Evolutionary conservation across 768 basidiomycete species (phyloP).

Genomic region (Pisolithus orientalis): DNA sequence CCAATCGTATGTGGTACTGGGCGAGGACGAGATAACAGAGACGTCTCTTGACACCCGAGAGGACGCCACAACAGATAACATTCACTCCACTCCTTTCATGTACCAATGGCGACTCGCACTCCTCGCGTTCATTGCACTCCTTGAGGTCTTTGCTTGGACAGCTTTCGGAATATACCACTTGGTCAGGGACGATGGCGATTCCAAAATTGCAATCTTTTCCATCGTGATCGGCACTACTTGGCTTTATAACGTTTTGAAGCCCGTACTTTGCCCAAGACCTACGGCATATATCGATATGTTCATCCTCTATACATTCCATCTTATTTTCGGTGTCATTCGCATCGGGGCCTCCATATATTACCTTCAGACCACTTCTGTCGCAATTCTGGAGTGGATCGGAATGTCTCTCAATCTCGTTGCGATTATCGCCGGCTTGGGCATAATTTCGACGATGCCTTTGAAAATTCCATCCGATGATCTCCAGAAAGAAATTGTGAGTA

Average conservation of each 20-base stretch:
- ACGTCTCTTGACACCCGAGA: neutral
- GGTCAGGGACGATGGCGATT: neutral
- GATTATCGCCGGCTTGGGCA: conserved; percentile 35
- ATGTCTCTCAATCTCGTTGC: conserved; percentile 39
- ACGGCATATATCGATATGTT: conserved; percentile 18
- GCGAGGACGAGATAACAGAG: conserved; percentile 1
- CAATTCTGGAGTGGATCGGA: neutral
- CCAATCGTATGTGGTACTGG: neutral
- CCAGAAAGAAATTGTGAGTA: conserved; percentile 53
- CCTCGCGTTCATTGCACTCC: conserved; percentile 9
- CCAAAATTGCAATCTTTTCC: conserved; percentile 1
- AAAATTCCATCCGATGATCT: conserved; percentile 51
- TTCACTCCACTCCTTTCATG: neutral
- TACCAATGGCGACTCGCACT: conserved; percentile 9
- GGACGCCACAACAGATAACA: neutral
- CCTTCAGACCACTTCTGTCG: neutral
- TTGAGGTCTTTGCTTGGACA: conserved; percentile 14
- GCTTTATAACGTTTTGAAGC: conserved; percentile 13
- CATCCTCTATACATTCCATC: conserved; percentile 11
- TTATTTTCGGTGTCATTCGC: conserved; percentile 7
- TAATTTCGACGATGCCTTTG: conserved; percentile 60
- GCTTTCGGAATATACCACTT: conserved; percentile 8
- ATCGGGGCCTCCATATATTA: conserved; percentile 12
- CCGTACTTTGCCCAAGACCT: conserved; percentile 8
- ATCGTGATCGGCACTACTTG: conserved; percentile 16